Conservation (phyloP, 805 yeast genomes). For the Candida pseudofarinosa region DNA sequence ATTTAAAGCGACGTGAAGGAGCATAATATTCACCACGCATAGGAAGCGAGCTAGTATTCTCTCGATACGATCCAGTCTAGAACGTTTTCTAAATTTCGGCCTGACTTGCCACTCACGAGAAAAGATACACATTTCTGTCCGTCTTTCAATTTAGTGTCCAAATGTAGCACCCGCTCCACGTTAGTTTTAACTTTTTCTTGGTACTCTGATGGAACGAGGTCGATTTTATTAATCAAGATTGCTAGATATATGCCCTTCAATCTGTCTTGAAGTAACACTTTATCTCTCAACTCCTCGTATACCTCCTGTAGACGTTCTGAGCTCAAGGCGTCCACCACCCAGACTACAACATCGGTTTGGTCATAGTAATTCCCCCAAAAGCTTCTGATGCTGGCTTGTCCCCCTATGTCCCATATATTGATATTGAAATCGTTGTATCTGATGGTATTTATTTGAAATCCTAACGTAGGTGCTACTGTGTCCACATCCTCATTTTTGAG, state of each 20-base stretch:
- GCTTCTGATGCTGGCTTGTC: conserved; percentile 36
- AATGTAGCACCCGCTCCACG: conserved; percentile 14
- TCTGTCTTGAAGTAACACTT: conserved; percentile 61
- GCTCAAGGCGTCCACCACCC: conserved; percentile 78
- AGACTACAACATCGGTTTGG: conserved; percentile 64
- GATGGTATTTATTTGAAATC: conserved; percentile 74
- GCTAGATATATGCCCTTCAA: conserved; percentile 67
- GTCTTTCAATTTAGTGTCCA: conserved; percentile 6
- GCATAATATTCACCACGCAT: too few relatives aligned
- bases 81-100: conserved; percentile 22
- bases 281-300: conserved; percentile 55
- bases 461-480: conserved; percentile 82
- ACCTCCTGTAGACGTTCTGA: conserved; percentile 63
- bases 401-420: conserved; percentile 88
- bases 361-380: conserved; percentile 85
- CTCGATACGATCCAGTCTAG: conserved; percentile 25
- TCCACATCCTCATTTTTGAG: conserved; percentile 48
- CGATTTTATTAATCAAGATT: conserved; percentile 72
- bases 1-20: too few relatives aligned
- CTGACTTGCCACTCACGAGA: conserved; percentile 34
- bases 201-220: conserved; percentile 38
- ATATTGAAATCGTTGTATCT: conserved; percentile 40
- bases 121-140: conserved; percentile 22
- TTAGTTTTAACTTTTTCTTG: conserved; percentile 10
- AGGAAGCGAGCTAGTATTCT: conserved; percentile 8